phyloP scores from a whole-genome alignment of 2,329 filamentous ascomycete species.

The Fusarium sp. region DNA sequence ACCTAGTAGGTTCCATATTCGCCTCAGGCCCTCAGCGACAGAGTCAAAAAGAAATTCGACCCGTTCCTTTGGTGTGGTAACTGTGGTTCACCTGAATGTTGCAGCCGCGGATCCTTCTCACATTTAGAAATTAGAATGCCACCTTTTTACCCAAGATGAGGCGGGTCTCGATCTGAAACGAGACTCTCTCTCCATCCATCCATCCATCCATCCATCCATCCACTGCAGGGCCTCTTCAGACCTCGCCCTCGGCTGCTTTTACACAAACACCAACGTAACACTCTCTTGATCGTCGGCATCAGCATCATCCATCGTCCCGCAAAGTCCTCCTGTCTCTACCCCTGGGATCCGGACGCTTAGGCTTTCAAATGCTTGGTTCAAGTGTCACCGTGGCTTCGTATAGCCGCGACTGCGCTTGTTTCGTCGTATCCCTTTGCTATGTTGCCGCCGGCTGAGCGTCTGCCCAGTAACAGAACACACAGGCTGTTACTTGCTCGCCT shows the following conservation, averaged over 20 bases:
- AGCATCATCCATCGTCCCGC: constrained; percentile 22
- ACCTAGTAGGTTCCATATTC: not conserved
- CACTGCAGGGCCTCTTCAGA: constrained; percentile 28
- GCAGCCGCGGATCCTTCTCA: constrained; percentile 28
- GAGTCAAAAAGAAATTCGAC: constrained; percentile 30
- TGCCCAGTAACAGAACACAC: constrained; percentile 16
- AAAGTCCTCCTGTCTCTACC: constrained; percentile 22
- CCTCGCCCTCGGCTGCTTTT: constrained; percentile 28
- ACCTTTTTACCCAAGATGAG: constrained; percentile 15
- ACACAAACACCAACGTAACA: constrained; percentile 4
- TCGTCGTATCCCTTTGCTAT: constrained; percentile 27
- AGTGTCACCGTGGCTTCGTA: constrained; percentile 1
- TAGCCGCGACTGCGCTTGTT: constrained; percentile 44
- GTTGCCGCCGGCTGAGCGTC: constrained; percentile 10
- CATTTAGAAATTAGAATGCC: constrained; percentile 20
- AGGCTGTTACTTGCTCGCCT: constrained; percentile 19
- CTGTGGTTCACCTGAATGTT: constrained; percentile 45
- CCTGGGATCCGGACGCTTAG: constrained; percentile 18
- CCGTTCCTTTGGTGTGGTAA: constrained; percentile 23
- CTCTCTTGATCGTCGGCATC: constrained; percentile 5
- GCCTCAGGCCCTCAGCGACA: not conserved
- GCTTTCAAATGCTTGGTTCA: not conserved
- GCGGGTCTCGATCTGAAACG: constrained; percentile 45
- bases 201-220: too few relatives aligned
- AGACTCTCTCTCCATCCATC: constrained; percentile 11